Percentiles rank a stretch among this genome's conserved stretches.
Evolutionary conservation across 2,329 filamentous ascomycete genomes (phyloP).

Genomic region (Penicillium palitans): DNA sequence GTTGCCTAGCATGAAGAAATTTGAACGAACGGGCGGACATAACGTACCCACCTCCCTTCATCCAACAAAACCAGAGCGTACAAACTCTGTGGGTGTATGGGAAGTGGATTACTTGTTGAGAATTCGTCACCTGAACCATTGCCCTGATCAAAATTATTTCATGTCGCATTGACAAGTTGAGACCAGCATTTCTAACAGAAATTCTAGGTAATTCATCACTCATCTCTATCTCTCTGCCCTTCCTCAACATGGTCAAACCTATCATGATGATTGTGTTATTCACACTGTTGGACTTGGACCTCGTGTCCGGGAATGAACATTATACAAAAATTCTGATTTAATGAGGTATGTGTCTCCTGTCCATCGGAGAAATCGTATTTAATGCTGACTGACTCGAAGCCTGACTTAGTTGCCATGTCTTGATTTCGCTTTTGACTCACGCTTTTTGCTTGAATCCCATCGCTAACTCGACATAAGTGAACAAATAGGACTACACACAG

Average conservation of each 20-base stretch:
- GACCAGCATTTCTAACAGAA: constrained; percentile 22
- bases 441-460: constrained; percentile 22
- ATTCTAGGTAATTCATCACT: constrained; percentile 30
- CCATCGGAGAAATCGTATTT: not conserved
- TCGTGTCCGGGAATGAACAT: constrained; percentile 59
- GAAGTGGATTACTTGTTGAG: constrained; percentile 64
- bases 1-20: constrained; percentile 56
- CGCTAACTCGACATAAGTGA: constrained; percentile 30
- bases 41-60: constrained; percentile 55
- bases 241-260: constrained; percentile 40
- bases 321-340: constrained; percentile 72
- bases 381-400: constrained; percentile 41
- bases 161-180: constrained; percentile 14
- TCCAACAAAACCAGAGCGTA: constrained; percentile 60
- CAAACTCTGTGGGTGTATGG: constrained; percentile 62
- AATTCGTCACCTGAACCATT: constrained; percentile 63
- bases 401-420: constrained; percentile 45
- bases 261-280: constrained; percentile 67
- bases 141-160: constrained; percentile 24
- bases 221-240: constrained; percentile 14
- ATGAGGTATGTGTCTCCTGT: constrained; percentile 54
- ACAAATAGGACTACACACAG: constrained; percentile 20
- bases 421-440: constrained; percentile 27
- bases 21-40: constrained; percentile 71
- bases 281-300: constrained; percentile 67